Base-by-base conservation (phyloP, 1,284 basidiomycete species). In the Taiwanofungus camphoratus region DNA sequence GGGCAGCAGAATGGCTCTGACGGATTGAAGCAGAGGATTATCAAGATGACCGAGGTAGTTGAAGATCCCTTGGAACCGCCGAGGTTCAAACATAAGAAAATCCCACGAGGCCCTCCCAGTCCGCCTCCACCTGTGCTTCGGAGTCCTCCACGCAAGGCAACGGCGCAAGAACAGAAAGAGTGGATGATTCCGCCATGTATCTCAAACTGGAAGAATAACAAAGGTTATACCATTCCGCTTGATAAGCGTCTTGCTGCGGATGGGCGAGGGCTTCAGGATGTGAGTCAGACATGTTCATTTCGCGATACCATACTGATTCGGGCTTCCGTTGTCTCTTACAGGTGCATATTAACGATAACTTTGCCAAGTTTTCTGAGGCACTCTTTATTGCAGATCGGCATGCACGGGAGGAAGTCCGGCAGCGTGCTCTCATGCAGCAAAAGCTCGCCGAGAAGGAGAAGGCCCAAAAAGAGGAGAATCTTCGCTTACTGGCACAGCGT, bases 131-230 rank as follows among this genome's bases (percentile, higher is more conserved):
- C 96, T n/a, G 91, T 99, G 1, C 70, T 99, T 39, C 83, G 95
- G 33, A 93, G 89, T 68, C 96, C 96, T 2, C 96, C 96, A 5
- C 77, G 96, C 44, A 95, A 97, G 57, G 92, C 92, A 3, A 96
- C 95, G 0, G 90, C 91, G 3, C 88, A 92, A 48, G 96, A 99
- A 62, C 95, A 98, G 68, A 98, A 98, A 67, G 95, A 98, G 58
- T 98, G 96, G 96, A 97, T 97, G 93, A 98, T 99, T 43, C 96
- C 96, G 3, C 96, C 96, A 13, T 98, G 93, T 65, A 97, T 99
- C 51, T 97, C 93, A 24, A 99, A 99, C 69, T 99, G 96, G 96
- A 99, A 99, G 74, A 99, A 99, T 74, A 98, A 99, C 82, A 98
- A 98, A 68, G 96, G 96, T 76, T 99, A 95, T 68, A 99, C 95